phyloP scores from a whole-genome alignment of 805 yeast species.

The Nakazawaea anatomiae region DNA sequence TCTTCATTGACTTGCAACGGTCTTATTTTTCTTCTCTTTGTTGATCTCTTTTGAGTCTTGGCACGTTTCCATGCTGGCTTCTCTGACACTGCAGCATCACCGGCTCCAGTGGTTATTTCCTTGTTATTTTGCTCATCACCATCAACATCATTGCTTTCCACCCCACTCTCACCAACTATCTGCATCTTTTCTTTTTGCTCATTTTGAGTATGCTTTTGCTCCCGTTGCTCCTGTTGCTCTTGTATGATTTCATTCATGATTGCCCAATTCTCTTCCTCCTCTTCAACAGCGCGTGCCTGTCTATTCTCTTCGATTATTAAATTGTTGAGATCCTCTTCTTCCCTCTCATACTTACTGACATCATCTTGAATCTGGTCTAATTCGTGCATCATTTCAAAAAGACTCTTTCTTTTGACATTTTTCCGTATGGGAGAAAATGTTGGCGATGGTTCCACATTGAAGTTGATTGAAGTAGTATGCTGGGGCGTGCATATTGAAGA shows the following conservation, averaged over 20 bases:
- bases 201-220: neutral
- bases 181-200: no score
- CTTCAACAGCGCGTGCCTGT: constrained; percentile 15
- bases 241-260: neutral
- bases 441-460: constrained; percentile 24
- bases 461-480: neutral
- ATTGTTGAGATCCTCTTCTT: constrained; percentile 14
- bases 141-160: no score
- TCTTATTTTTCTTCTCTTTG: constrained; percentile 44
- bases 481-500: neutral
- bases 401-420: constrained; percentile 11
- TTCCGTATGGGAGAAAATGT: constrained; percentile 13
- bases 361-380: constrained; percentile 29
- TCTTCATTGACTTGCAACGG: constrained; percentile 25
- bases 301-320: constrained; percentile 14
- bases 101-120: constrained; percentile 9
- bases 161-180: no score
- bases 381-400: constrained; percentile 44
- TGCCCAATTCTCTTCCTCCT: constrained; percentile 14
- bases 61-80: constrained; percentile 20
- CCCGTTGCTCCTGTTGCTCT: neutral
- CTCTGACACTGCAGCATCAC: no score
- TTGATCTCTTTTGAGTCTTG: constrained; percentile 46
- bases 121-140: no score
- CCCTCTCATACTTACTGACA: constrained; percentile 10